These are phyloP conservation scores for Pyrrhoderma lamaoense DNA, from an alignment of 1,284 basidiomycete species.

Conservation along the genomic window DNA sequence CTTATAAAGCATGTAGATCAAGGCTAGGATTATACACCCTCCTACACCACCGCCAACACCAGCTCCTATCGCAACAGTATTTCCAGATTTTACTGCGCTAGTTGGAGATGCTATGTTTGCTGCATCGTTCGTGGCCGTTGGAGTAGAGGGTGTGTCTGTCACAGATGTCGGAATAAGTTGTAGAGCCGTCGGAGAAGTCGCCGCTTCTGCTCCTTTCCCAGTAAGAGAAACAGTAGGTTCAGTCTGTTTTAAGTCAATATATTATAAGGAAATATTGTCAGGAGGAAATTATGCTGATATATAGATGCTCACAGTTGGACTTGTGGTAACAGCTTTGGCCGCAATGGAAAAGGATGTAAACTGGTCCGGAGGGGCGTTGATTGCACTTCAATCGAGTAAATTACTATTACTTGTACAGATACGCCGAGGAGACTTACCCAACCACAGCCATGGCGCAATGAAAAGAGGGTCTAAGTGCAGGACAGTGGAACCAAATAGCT, in stretches of 20 bases:
- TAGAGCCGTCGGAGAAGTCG: constrained; percentile 4
- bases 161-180: not conserved
- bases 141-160: no score
- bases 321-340: constrained; percentile 11
- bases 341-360: constrained; percentile 3
- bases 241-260: constrained; percentile 1
- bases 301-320: constrained; percentile 4
- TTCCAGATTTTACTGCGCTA: no score
- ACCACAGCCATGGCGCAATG: constrained; percentile 20
- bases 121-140: no score
- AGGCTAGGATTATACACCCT: no score
- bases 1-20: no score
- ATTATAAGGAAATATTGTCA: not conserved
- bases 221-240: constrained; percentile 6
- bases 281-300: not conserved
- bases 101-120: no score
- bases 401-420: not conserved
- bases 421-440: constrained; percentile 11
- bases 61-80: no score
- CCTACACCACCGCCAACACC: no score
- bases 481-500: constrained; percentile 20
- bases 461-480: constrained; percentile 13
- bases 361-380: constrained; percentile 10
- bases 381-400: constrained; percentile 6
- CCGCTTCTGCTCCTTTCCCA: constrained; percentile 14